Percentiles rank a stretch among this genome's conserved stretches.
Conservation (phyloP, 208 protist genomes). For the Trypanosoma lewisi region DNA sequence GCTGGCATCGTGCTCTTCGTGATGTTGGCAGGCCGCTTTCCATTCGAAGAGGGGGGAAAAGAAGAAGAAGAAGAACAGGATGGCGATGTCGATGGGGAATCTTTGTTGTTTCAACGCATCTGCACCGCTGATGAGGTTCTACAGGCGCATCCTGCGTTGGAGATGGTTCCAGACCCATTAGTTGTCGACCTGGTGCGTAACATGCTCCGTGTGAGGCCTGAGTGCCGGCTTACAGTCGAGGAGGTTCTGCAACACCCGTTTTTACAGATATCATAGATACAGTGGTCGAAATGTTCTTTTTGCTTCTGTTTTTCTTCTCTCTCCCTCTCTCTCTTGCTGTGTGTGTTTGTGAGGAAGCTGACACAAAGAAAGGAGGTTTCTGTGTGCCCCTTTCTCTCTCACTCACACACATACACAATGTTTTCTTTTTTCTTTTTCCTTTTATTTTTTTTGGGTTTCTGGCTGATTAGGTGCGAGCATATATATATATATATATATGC, state of each 20-base stretch:
- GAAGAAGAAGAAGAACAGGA: constrained; percentile 4
- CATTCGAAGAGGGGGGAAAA: constrained; percentile 64
- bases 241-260: constrained; percentile 75
- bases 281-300: constrained; percentile 2
- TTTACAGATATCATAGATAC: constrained; percentile 8
- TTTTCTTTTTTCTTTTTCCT: neutral
- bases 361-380: too few species aligned
- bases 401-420: too few species aligned
- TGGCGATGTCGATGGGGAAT: too few species aligned
- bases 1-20: constrained; percentile 94
- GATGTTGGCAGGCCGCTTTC: constrained; percentile 86
- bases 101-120: constrained; percentile 37
- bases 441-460: neutral
- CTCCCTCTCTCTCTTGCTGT: too few species aligned
- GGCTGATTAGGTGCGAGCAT: neutral
- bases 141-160: constrained; percentile 43
- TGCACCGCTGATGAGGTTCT: constrained; percentile 51
- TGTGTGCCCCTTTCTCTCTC: too few species aligned
- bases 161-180: constrained; percentile 40
- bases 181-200: constrained; percentile 62
- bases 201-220: constrained; percentile 50
- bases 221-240: constrained; percentile 42
- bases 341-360: too few species aligned
- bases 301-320: too few species aligned
- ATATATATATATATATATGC: constrained; percentile 21